phyloP scores from a whole-genome alignment of 2,329 filamentous ascomycete species.

The Phialophora chinensis region DNA sequence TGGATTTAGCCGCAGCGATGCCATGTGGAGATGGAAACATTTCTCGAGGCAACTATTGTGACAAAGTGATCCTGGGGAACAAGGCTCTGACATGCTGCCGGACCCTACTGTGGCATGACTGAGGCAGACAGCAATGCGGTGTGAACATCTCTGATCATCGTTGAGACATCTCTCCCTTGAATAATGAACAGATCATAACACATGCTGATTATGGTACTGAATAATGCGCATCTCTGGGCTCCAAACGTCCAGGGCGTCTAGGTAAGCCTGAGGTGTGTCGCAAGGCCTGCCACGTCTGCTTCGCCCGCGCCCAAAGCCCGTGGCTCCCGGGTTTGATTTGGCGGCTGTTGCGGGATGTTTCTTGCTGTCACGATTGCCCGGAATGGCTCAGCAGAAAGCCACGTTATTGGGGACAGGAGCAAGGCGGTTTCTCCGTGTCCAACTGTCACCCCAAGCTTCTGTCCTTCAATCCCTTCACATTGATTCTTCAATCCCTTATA shows the following conservation, averaged over 20 bases:
- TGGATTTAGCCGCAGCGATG: background rate
- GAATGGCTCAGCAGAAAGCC: background rate
- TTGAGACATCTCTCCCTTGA: background rate
- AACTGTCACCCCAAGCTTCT: background rate
- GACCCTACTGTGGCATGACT: background rate
- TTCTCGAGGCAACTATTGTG: background rate
- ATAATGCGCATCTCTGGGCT: background rate
- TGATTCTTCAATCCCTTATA: background rate
- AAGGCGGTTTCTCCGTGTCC: background rate
- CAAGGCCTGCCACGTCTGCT: background rate
- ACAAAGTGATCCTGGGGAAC: background rate
- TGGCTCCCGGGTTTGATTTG: background rate
- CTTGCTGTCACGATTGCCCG: background rate
- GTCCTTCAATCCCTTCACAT: background rate
- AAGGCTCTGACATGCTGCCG: constrained; percentile 12
- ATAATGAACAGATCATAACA: background rate
- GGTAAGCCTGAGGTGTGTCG: background rate
- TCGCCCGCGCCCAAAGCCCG: background rate
- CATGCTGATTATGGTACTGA: background rate
- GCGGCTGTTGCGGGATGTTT: background rate
- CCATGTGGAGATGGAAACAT: constrained; percentile 3
- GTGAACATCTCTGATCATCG: background rate
- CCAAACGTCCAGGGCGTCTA: background rate
- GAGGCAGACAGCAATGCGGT: background rate
- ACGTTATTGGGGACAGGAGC: background rate